A percentile compares a stretch with the other conserved stretches of the same genome.
Evolutionary conservation across 2,329 filamentous ascomycete species (phyloP).

Genomic region (Cercospora nicotianae): DNA sequence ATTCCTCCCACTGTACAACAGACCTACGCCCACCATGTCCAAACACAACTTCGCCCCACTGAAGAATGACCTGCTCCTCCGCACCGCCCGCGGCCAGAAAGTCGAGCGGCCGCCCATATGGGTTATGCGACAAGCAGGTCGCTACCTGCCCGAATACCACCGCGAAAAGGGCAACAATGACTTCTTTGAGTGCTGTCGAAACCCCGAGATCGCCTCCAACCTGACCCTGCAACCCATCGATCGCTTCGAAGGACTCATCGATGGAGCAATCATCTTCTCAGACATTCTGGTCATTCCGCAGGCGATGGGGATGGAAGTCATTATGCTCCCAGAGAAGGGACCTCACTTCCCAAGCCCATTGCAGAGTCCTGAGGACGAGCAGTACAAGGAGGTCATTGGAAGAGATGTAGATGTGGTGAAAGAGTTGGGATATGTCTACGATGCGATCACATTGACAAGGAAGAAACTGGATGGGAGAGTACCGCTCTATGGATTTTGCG

Average conservation of each 20-base stretch:
- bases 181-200: constrained; percentile 97
- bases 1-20: not conserved
- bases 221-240: constrained; percentile 94
- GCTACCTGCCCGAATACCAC: constrained; percentile 97
- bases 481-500: constrained; percentile 93
- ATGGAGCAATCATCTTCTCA: constrained; percentile 97
- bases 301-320: constrained; percentile 96
- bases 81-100: constrained; percentile 84
- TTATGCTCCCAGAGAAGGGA: constrained; percentile 97
- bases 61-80: constrained; percentile 88
- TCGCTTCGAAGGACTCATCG: constrained; percentile 83
- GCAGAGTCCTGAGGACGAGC: constrained; percentile 72
- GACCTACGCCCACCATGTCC: constrained; percentile 4
- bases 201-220: constrained; percentile 87
- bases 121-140: constrained; percentile 99
- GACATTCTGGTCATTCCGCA: constrained; percentile 98
- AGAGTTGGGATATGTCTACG: constrained; percentile 91
- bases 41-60: constrained; percentile 69
- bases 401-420: constrained; percentile 78
- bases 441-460: constrained; percentile 87
- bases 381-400: constrained; percentile 76
- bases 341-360: constrained; percentile 90
- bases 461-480: constrained; percentile 85
- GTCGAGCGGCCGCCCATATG: constrained; percentile 94
- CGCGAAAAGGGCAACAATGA: constrained; percentile 86